Base-by-base conservation (phyloP, 371 early-diverging fungal species). In the Lichtheimia hyalospora region DNA sequence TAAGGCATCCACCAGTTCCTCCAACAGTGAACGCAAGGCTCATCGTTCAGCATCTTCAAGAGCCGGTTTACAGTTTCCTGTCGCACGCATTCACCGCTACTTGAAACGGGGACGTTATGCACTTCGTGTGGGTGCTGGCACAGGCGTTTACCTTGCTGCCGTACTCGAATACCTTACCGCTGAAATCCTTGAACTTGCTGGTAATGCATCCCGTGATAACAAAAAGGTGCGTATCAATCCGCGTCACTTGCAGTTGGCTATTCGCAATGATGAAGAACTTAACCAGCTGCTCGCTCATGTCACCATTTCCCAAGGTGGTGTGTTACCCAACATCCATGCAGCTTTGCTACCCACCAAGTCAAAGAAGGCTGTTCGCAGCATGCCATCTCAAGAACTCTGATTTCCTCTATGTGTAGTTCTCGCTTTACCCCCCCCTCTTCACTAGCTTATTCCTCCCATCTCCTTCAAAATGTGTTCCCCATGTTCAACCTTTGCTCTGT, bases 121-220 rank as follows among this genome's bases (percentile, higher is more conserved):
- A 66, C 89, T 87, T 69, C 89, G 93, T 80, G 84, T 93, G 58
- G 92, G 91, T 75, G 89, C 91, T 61, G 88, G 90, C 75, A 91
- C 94, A 52, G 92, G 92, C 62, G 93, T 94, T 72, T 95, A 92
- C 81, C 76, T 93, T 34, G 93, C 94, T 60, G 92, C 94, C 63
- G 93, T 94, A 49, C 86, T 95, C 55, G 94, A 94, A 79, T 95
- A 95, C 83, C 81, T 95, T 60, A 87, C 89, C 63, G 94, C 94
- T 64, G 96, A 95, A 86, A 92, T 94, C 60, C 89, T 94, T 60
- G 94, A 95, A 77, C 81, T 94, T 67, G 94, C 94, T 50, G 94
- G 94, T 60, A 95, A 92, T 78, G 94, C 93, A 54, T 91, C 93
- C 41, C 89, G 93, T 61, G 94, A 94, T 76, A 92, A 93, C 87